phyloP scores from a whole-genome alignment of 176 grass and related monocot species.

The Musa troglodytarum region DNA sequence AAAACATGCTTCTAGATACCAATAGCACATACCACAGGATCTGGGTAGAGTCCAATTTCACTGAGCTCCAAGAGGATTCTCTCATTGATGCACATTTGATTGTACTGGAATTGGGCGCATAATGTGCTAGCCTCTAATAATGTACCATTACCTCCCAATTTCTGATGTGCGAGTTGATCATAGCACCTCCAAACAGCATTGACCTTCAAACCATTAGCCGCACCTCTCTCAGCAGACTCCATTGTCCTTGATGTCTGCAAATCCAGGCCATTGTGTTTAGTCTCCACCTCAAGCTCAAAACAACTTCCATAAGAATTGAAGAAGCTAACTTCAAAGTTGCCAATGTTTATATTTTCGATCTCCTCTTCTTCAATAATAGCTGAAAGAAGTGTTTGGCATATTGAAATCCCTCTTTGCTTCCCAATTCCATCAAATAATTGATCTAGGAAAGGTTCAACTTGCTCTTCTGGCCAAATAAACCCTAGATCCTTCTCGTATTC shows the following conservation, averaged over 20 bases:
- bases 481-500: constrained; percentile 38
- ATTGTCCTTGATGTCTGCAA: too few species aligned
- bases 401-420: constrained; percentile 28
- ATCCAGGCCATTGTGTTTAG: not conserved
- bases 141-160: constrained; percentile 21
- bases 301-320: constrained; percentile 41
- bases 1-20: too few species aligned
- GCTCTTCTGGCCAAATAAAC: constrained; percentile 43
- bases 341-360: constrained; percentile 42
- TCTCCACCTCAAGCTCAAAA: constrained; percentile 38
- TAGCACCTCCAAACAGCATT: constrained; percentile 55
- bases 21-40: constrained; percentile 44
- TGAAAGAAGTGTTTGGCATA: constrained; percentile 69
- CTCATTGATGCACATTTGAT: constrained; percentile 59
- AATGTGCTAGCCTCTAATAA: constrained; percentile 31
- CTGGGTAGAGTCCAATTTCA: constrained; percentile 62
- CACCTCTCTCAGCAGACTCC: too few species aligned
- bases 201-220: constrained; percentile 35
- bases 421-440: constrained; percentile 55
- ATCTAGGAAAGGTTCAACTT: constrained; percentile 55
- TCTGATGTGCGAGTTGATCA: constrained; percentile 31
- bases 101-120: constrained; percentile 57
- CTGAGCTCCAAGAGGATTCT: constrained; percentile 69
- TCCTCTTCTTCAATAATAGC: constrained; percentile 65
- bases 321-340: constrained; percentile 32